Base-by-base conservation (phyloP, 2,329 filamentous ascomycete species). In the Venturia aucupariae region DNA sequence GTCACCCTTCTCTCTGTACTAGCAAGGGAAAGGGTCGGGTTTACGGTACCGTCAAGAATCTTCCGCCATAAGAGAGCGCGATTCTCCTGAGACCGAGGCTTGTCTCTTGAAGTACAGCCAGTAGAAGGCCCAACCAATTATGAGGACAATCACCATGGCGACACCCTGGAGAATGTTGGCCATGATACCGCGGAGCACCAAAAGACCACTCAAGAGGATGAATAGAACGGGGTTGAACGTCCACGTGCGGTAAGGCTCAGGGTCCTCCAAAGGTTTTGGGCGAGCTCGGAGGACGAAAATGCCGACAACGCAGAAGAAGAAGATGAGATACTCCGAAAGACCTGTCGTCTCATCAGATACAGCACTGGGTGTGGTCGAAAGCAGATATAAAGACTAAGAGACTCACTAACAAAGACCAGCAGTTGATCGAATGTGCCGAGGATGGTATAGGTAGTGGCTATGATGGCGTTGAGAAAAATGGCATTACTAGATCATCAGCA, bases 401-500 rank as follows among this genome's bases (percentile, higher is more conserved):
- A 55, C 48, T 27, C 30, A 32, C 83, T 83, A 62, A 84, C 84
- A 67, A 85, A 85, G 0, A 84, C 86, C 13, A 87, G 69, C 0
- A 87, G 79, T 0, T 82, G 80, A 41, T 84, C 79, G 74, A 87
- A 87, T 71, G 79, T 84, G 27, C 85, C 85, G 0, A 85, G 75
- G 1, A 85, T 69, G 38, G 87, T 85, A 71, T 86, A 87, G 1
- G 85, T 64, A 0, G 82, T 71, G 0, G 83, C 82, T 0, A 85
- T 74, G 0, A 78, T 27, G 0, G 79, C 76, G 0, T 81, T 80
- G 0, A 85, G 75, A 1, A 81, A 71, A 46, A 84, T 76, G 7
- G 83, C 82, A 66, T 84, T 84, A 67, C 74, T 68, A 8, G 73
- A 32, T 27, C 24, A 19, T 27, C 13, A 27, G 48, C 17, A 38